phyloP scores from a whole-genome alignment of 352 stramenopile species.

The Heterotrichella gracilis region DNA sequence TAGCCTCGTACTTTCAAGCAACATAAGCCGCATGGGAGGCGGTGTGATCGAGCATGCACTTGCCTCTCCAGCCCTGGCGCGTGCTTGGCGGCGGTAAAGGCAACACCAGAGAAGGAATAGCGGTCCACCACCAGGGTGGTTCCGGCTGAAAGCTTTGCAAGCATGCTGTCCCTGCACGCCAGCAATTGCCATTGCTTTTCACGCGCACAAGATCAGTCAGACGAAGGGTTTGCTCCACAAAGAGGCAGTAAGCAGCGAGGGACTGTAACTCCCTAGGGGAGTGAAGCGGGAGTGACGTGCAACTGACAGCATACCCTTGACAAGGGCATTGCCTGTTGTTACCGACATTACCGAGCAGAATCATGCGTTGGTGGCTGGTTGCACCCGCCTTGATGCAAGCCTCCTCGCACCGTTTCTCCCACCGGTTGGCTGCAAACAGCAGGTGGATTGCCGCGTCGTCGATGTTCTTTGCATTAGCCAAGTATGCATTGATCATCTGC shows the following conservation, averaged over 20 bases:
- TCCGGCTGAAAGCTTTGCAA: too few species aligned
- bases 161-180: too few species aligned
- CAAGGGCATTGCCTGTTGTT: constrained; percentile 23
- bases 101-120: constrained; percentile 83
- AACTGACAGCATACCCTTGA: constrained; percentile 13
- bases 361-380: constrained; percentile 1
- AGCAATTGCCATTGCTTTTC: too few species aligned
- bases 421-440: constrained; percentile 94
- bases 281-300: too few species aligned
- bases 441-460: constrained; percentile 89
- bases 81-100: constrained; percentile 76
- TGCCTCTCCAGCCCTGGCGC: constrained; percentile 53
- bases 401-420: constrained; percentile 34
- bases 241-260: too few species aligned
- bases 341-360: constrained; percentile 14
- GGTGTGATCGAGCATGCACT: too few species aligned
- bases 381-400: too few species aligned
- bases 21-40: too few species aligned
- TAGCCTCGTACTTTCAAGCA: too few species aligned
- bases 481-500: constrained; percentile 75
- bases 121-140: constrained; percentile 74
- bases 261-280: too few species aligned
- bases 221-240: too few species aligned
- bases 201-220: too few species aligned
- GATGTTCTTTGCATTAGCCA: constrained; percentile 45